Base-by-base conservation (phyloP, 2,329 filamentous ascomycete species). In the Exophiala alcalophila region DNA sequence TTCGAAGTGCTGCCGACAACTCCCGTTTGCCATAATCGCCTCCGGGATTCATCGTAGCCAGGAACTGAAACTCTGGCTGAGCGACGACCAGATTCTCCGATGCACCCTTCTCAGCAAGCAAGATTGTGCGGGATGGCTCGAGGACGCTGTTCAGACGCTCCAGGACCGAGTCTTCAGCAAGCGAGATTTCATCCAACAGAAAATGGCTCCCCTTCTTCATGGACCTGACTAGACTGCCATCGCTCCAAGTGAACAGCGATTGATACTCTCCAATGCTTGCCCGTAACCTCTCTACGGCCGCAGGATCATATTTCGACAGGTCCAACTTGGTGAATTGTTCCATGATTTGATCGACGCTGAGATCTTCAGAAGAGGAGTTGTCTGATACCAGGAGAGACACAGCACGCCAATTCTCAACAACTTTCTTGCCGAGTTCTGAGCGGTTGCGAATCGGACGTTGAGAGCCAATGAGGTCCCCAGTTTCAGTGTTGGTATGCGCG, bases 1-100 rank as follows among this genome's bases (percentile, higher is more conserved):
- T 98, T 31, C 92, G 79, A 47, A 99, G 70, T 10, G 92, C 94
- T 3, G 92, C 92, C 1, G 92, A 98, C 9, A 99, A 76, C 63
- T 99, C 92, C 56, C 91, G 88, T 69, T 99, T 99, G 53, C 92
- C 92, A 62, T 97, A 98, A 61, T 99, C 92, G 31, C 94, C 92
- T 36, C 94, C 94, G 6, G 92, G 92, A 55, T 99, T 99, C 92
- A 99, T 99, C 0, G 92, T 98, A 3, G 92, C 91, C 47, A 98
- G 79, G 65, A 98, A 96, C 59, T 98, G 90, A 65, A 97, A 99
- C 0, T 84, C 86, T 27, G 84, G 73, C 8, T 74, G 66, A 4
- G 85, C 92, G 26, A 78, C 77, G 18, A 98, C 77, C 51, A 86
- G 81, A 0, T 89, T 89, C 61, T 95, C 83, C 4, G 85, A 76